Evolutionary conservation across 257 asterid species (phyloP), one percentile per base, ranked within the genome.

Genomic region (Asclepias syriaca): DNA sequence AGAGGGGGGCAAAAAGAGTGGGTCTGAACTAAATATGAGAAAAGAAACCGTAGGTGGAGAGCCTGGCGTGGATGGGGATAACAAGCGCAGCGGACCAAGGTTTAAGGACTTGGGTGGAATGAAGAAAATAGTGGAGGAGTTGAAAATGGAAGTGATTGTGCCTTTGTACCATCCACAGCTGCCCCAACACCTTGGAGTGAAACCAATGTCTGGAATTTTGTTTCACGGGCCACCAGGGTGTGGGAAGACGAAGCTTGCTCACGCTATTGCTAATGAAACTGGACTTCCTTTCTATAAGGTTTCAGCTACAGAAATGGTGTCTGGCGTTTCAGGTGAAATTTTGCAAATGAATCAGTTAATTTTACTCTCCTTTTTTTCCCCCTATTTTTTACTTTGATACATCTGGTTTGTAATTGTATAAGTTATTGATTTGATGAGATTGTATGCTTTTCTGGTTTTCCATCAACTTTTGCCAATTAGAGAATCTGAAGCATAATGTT

Each of bases 151-250:
- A 77, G 91, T 94, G 12, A 80, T 94, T 64, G 82, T 91, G 69
- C 99, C 97, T 0, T 74, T 89, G 75, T 86, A 59, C 71, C 86
- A 86, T 77, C 95, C 96, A 0, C 86, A 85, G 79, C 45, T 88
- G 65, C 88, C 87, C 0, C 81, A 72, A 60, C 69, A 77, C 70
- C 77, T 91, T 10, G 97, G 97, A 45, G 93, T 88, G 66, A 86
- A 80, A 76, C 97, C 99, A 14, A 78, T 85, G 75, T 65, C 90
- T 16, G 99, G 99, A 67, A 85, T 94, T 69, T 77, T 94, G 79
- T 80, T 94, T 34, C 91, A 91, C 14, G 99, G 99, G 6, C 99
- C 97, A 19, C 99, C 97, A 19, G 99, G 99, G 0, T 94, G 99
- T 83, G 99, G 99, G 75, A 94, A 94, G 80, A 91, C 98, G 6